Evolutionary conservation across 148 eudicot genomes (phyloP).

Genomic region (Persicaria maculosa): DNA sequence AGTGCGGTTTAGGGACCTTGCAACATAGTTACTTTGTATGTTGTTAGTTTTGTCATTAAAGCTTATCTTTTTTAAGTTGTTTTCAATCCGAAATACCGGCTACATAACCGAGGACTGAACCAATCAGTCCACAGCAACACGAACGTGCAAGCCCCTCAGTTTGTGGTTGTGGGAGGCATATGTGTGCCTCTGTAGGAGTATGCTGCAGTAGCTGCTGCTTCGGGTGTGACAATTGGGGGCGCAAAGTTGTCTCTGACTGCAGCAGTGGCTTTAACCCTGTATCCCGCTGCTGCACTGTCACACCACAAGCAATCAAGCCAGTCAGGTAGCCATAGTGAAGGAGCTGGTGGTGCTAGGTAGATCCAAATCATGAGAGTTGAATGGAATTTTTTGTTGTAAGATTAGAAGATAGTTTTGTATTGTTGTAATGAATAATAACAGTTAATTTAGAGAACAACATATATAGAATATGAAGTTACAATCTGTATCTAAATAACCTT

Average conservation of each 20-base stretch:
- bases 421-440: no score
- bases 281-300: not conserved
- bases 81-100: constrained; percentile 10
- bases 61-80: not conserved
- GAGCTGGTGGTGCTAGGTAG: not conserved
- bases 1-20: no score
- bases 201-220: not conserved
- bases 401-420: not conserved
- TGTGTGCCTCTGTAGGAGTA: constrained; percentile 13
- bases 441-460: no score
- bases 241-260: not conserved
- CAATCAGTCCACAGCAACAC: not conserved
- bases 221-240: not conserved
- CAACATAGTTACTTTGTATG: no score
- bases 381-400: not conserved
- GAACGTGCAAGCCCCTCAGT: constrained; percentile 11
- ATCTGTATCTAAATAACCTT: no score
- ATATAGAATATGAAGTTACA: no score
- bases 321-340: not conserved
- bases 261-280: not conserved
- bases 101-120: not conserved
- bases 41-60: no score
- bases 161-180: constrained; percentile 12
- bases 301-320: not conserved
- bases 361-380: no score